Evolutionary conservation across 352 stramenopile species (phyloP), one percentile per base, ranked within the genome.

Genomic region (Pseudoperonospora humuli): DNA sequence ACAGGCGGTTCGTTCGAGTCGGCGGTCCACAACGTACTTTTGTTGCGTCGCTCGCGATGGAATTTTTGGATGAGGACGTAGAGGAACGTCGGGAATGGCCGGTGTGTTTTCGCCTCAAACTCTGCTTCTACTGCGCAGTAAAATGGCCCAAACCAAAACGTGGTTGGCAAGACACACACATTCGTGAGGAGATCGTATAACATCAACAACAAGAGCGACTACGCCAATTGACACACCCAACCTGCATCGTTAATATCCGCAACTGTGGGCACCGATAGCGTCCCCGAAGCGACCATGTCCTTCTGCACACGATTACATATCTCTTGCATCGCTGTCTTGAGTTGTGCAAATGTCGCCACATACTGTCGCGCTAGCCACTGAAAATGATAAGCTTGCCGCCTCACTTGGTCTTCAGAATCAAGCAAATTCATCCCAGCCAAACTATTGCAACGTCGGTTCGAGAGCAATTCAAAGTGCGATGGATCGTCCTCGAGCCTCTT

Each of bases 51-150:
- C 50, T 93, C 81, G 32, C 66, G 73, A 46, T 88, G 78, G 54
- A 88, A 93, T 62, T 88, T 93, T 39, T 93, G 75, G 38, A 93
- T 89, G 29, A 93, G 59, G 10, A 83, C 55, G 41, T 75, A 67
- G 27, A 93, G 56, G 41, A 88, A 93, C 17, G 36, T 42, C 2
- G 81, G 81, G 41, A 91, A 89, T 20, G 81, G 81, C 0, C 77
- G 76, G 31, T 89, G 65, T 19, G 67, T 70, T 50, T 90, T 90
- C 21, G 76, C 61, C 53, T 93, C 81, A 61, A 91, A 88, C 60
- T 93, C 81, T 66, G 64, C 75, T 70, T 86, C 77, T 68, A 86
- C 77, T 86, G 61, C 60, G 57, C 54, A 45, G 32, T 29, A 71
- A 70, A 50, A 45, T 49, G 53, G 25, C 3, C 50, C 46, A 56